Base-by-base conservation (phyloP, 495 filamentous ascomycete genomes). In the Staphylotrichum tortipilum region DNA sequence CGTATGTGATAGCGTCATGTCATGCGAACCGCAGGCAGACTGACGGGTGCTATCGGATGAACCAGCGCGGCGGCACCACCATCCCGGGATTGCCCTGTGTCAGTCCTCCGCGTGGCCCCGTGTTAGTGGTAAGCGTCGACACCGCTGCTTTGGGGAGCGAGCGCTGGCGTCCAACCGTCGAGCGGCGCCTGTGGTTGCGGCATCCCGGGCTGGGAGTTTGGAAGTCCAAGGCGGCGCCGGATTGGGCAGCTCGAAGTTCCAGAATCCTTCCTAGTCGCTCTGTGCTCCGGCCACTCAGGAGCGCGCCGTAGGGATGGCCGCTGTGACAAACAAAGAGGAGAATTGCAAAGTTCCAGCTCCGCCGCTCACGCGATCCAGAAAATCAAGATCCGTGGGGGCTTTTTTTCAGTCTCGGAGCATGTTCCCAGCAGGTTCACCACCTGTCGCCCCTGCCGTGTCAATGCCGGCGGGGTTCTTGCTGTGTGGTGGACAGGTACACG, bases 221-320 rank as follows among this genome's bases (percentile, higher is more conserved):
- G 14, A 37, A n/a, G 22, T 21, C 34, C 14, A 39, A 22, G 19
- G 17, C 4, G 7, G 4, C 7, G 4, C 9, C n/a, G 44, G 34
- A 43, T 49, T 53, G 22, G 48, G 37, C 34, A 30, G 19, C 47
- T 30, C 24, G 15, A 30, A 15, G 45, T 57, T 57, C 54, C 46
- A 60, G 54, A 60, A 12, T 40, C 40, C 9, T 57, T 47, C 49
- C 42, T 48, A 40, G 48, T 53, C 18, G 15, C 36, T 8, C 36
- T 44, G 37, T 12, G 49, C 34, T 43, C 48, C 47, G 29, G 23
- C 50, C 47, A 41, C 48, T 47, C 47, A 45, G n/a, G 47, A n/a
- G 46, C 34, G 19, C 45, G 35, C 39, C n/a, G n/a, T n/a, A n/a
- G n/a, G n/a, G n/a, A n/a, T n/a, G n/a, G n/a, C n/a, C n/a, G n/a